phyloP scores from a whole-genome alignment of 2,329 filamentous ascomycete species.

The Beauveria varroae region DNA sequence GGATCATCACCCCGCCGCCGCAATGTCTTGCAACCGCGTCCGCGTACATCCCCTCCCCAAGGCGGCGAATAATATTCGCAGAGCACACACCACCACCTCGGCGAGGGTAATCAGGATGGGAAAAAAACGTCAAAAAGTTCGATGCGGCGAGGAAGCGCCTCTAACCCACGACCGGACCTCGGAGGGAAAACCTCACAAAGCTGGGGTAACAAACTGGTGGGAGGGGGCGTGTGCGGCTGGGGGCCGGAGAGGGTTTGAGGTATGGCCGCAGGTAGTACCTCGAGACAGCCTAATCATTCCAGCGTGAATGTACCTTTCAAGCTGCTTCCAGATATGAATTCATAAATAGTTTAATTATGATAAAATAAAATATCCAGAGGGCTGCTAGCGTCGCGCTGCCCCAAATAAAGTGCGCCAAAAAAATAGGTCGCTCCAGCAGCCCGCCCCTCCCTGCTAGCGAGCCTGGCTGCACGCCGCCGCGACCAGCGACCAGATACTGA shows the following conservation, averaged over 20 bases:
- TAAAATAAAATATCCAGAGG: background rate
- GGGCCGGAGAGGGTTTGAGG: background rate
- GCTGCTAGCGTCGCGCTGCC: background rate
- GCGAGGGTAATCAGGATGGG: background rate
- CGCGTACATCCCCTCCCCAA: background rate
- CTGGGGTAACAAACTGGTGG: conserved; percentile 2
- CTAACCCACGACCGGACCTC: background rate
- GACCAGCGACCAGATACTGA: background rate
- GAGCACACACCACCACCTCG: background rate
- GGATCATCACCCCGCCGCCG: background rate
- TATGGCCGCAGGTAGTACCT: background rate
- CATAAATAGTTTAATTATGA: no score
- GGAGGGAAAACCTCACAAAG: background rate
- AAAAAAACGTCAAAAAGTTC: background rate
- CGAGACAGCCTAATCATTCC: no score
- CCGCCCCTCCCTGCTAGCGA: background rate
- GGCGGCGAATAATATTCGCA: background rate
- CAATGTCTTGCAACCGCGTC: background rate
- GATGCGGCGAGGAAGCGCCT: background rate
- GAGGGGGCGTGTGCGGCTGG: conserved; percentile 2
- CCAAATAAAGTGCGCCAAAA: conserved; percentile 3
- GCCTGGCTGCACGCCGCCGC: background rate
- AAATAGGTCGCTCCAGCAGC: background rate
- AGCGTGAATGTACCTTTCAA: no score
- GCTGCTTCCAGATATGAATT: no score